These are phyloP conservation scores for Amylostereum areolatum DNA, from an alignment of 1,284 basidiomycete species.

Conservation along the genomic window DNA sequence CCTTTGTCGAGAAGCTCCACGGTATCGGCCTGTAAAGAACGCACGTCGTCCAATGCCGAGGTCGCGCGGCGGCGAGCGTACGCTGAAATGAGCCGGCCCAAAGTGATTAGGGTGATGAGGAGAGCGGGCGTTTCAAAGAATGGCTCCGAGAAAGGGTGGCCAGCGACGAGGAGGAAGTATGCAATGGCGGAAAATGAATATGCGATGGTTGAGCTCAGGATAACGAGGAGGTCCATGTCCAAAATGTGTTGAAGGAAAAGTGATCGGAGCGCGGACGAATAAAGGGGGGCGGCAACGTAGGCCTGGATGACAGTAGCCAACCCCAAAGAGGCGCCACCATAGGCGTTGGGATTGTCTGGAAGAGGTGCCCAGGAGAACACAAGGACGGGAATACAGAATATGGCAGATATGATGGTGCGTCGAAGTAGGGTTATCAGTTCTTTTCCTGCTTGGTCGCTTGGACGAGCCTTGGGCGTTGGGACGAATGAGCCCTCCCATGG, in stretches of 20 bases:
- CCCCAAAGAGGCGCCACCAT: constrained; percentile 30
- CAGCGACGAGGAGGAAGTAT: constrained; percentile 30
- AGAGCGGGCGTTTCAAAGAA: constrained; percentile 44
- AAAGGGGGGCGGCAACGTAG: constrained; percentile 32
- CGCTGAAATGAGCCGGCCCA: constrained; percentile 36
- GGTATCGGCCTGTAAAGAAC: constrained; percentile 27
- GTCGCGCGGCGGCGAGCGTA: constrained; percentile 29
- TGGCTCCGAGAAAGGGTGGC: constrained; percentile 26
- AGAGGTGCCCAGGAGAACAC: constrained; percentile 40
- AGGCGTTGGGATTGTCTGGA: constrained; percentile 24
- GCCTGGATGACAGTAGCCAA: constrained; percentile 36
- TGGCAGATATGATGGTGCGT: constrained; percentile 26
- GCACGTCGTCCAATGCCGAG: constrained; percentile 28
- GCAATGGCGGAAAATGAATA: constrained; percentile 39
- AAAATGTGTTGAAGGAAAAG: constrained; percentile 32
- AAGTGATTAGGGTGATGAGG: constrained; percentile 37
- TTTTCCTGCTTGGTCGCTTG: constrained; percentile 1
- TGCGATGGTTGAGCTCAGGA: constrained; percentile 34
- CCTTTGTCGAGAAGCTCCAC: constrained; percentile 25
- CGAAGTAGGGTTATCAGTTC: constrained; percentile 8
- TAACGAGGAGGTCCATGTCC: constrained; percentile 37
- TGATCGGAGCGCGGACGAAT: constrained; percentile 29
- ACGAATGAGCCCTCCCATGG: constrained; percentile 9
- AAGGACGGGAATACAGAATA: constrained; percentile 37
- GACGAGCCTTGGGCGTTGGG: constrained; percentile 6